phyloP scores from a whole-genome alignment of 345 rosid species.

The Theobroma cacao region DNA sequence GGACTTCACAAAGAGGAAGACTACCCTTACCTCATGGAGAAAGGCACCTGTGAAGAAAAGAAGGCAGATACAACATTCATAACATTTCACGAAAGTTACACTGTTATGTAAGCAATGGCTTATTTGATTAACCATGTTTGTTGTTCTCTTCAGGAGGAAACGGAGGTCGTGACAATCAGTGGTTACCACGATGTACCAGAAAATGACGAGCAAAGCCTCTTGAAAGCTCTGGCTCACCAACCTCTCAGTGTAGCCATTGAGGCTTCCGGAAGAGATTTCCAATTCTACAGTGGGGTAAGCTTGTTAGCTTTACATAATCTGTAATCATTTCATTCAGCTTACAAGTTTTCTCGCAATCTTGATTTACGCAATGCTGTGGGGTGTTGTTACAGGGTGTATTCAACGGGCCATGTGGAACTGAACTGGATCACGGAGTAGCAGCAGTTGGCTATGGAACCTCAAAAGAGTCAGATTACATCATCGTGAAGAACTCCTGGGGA shows the following conservation, averaged over 20 bases:
- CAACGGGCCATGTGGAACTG: constrained; percentile 61
- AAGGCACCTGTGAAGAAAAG: constrained; percentile 50
- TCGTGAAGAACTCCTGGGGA: constrained; percentile 92
- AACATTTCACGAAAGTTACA: not conserved
- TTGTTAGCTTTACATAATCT: not conserved
- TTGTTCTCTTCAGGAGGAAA: constrained; percentile 29
- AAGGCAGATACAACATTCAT: constrained; percentile 24
- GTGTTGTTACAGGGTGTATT: constrained; percentile 60
- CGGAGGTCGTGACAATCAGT: constrained; percentile 38
- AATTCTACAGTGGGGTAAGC: constrained; percentile 57
- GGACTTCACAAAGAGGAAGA: constrained; percentile 66
- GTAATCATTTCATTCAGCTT: not conserved
- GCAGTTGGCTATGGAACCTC: constrained; percentile 83
- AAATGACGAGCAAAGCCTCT: constrained; percentile 42
- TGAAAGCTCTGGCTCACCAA: constrained; percentile 56
- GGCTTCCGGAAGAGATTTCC: constrained; percentile 62
- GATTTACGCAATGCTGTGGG: not conserved
- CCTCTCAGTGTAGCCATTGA: constrained; percentile 59
- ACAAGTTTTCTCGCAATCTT: not conserved
- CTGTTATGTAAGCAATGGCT: not conserved
- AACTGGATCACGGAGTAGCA: constrained; percentile 73
- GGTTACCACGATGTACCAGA: constrained; percentile 55
- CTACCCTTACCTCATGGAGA: constrained; percentile 67
- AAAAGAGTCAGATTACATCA: constrained; percentile 58
- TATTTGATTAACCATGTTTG: not conserved